Base-by-base conservation (phyloP, 78 protist genomes). In the Cavenderia fasciculata region DNA sequence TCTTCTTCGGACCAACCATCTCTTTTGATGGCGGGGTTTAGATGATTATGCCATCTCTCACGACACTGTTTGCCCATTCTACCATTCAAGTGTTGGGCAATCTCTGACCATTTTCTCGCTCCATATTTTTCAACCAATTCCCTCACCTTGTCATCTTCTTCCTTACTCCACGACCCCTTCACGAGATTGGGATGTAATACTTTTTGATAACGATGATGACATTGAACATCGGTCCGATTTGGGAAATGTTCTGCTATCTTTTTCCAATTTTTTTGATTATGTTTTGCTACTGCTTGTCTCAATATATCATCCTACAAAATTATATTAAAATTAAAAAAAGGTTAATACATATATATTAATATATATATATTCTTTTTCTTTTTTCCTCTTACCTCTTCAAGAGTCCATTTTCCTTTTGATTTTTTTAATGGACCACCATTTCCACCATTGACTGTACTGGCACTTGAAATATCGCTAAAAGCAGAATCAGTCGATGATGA, bases 111-210 rank as follows among this genome's bases (percentile, higher is more conserved):
- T 57, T 96, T 89, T 87, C 89, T 95, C 23, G 97, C 85, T 12
- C 97, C 98, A 86, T 87, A 23, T 4, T 21, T 31, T n/a, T 43
- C 63, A 10, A 95, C 97, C 38, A 95, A 73, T 73, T 94, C 88
- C 1, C 74, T 18, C 0, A 95, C 84, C 59, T 63, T 82, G 0
- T 93, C 94, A 41, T 95, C 97, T 33, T 95, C 97, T 23, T 92
- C 96, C 33, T 91, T 86, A 29, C 96, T 93, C 98, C 98, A 96
- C 2, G 98, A 92, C n/a, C 98, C 98, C 72, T 96, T 96, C 49
- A 95, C 92, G 18, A 95, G 66, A 46, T 85, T 69, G 1, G 97
- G 96, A 56, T 95, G 95, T 25, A 95, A 66, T 10, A 96, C 98
- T 36, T 96, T 96, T 65, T 95, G 97, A 95, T 96, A 96, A 19